Base-by-base conservation (phyloP, 768 basidiomycete species). In the Suillus luteus region DNA sequence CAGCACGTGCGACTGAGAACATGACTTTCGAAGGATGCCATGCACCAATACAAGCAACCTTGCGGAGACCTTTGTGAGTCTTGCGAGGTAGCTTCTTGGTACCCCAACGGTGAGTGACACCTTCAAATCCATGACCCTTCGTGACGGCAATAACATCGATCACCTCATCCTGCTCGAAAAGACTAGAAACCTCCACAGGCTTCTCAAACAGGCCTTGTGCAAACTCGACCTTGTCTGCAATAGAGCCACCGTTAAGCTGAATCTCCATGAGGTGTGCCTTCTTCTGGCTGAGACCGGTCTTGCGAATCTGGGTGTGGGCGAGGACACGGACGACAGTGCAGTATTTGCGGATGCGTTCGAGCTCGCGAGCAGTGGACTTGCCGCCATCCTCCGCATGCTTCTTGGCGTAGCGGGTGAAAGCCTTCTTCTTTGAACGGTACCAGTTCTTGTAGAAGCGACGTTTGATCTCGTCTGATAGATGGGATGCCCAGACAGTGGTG, bases 351-450 rank as follows among this genome's bases (percentile, higher is more conserved):
- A 99, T 99, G 72, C 97, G 94, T 84, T 99, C 96, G 72, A 99
- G 90, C 79, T 99, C 97, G 75, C 95, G 94, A 66, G 88, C 84
- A 72, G 93, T 86, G 61, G 93, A 92, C 80, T 95, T 94, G 76
- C 94, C 95, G 69, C 86, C 86, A 74, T 95, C 92, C 78, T 98
- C 96, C 64, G 96, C 92, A 78, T 96, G 91, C 84, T 96, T 99
- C 89, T 97, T 97, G 78, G 97, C 96, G 80, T 99, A 99, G 77
- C 95, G 94, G 74, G 97, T 99, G 88, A 99, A 99, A 46, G 97
- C 97, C 90, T 99, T 99, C 88, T 99, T 99, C 92, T 99, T 99
- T 58, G 95, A 96, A 71, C 93, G 90, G 86, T 99, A 99, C 96
- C 96, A 98, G 87, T 96, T 97, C 86, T 95, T 96, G 91, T 99